Evolutionary conservation across 1,284 basidiomycete genomes (phyloP).

Genomic region (Takashimella koratensis): DNA sequence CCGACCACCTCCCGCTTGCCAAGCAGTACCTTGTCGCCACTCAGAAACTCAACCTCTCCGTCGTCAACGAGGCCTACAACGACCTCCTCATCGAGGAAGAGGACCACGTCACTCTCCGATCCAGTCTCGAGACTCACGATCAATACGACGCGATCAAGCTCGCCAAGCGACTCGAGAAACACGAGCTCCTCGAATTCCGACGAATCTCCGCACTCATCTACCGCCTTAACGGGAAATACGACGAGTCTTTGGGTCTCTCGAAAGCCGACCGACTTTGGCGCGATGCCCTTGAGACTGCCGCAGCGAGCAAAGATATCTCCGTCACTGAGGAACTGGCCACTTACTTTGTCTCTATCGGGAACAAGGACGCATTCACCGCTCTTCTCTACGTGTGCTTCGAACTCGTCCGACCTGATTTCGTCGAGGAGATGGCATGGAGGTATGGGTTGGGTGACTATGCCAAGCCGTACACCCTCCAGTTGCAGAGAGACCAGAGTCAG

Average conservation of each 20-base stretch:
- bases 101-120: constrained; percentile 93
- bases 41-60: constrained; percentile 93
- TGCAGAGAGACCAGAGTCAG: constrained; percentile 57
- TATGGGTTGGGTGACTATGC: constrained; percentile 92
- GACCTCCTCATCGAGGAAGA: constrained; percentile 97
- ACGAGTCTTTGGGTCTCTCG: constrained; percentile 87
- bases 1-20: constrained; percentile 89
- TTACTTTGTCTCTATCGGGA: constrained; percentile 95
- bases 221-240: constrained; percentile 89
- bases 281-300: constrained; percentile 91
- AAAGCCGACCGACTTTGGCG: constrained; percentile 96
- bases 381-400: constrained; percentile 90
- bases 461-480: constrained; percentile 91
- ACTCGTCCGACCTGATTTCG: constrained; percentile 81
- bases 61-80: constrained; percentile 97
- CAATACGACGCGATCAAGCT: constrained; percentile 93
- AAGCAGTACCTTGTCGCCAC: constrained; percentile 95
- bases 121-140: constrained; percentile 94
- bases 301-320: constrained; percentile 70
- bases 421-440: constrained; percentile 91
- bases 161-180: constrained; percentile 80
- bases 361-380: constrained; percentile 95
- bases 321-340: constrained; percentile 90
- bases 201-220: constrained; percentile 91
- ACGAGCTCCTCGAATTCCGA: constrained; percentile 92